Percentiles rank a stretch among this genome's conserved stretches.
Evolutionary conservation across 805 yeast genomes (phyloP).

Genomic region (Naumovozyma castellii): DNA sequence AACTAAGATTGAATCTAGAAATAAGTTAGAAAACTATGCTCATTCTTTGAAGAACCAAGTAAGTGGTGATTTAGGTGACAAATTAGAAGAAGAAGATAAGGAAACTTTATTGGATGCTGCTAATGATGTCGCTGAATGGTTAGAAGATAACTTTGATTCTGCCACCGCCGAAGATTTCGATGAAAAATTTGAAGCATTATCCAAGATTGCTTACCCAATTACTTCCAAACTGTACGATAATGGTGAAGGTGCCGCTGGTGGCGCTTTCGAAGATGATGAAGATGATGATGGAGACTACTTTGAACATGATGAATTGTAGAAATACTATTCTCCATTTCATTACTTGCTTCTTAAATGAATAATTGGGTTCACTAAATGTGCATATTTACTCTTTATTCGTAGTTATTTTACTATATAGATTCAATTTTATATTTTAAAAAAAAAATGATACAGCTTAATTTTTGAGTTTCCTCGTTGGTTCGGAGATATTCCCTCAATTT

Average conservation of each 20-base stretch:
- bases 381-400: background rate
- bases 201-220: conserved; percentile 81
- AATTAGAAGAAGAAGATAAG: conserved; percentile 83
- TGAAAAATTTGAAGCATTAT: conserved; percentile 78
- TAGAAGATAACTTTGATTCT: conserved; percentile 76
- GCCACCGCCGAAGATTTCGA: conserved; percentile 90
- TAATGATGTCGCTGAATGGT: conserved; percentile 77
- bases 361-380: background rate
- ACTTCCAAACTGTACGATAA: conserved; percentile 75
- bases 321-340: background rate
- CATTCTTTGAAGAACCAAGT: conserved; percentile 70
- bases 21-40: conserved; percentile 80
- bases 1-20: conserved; percentile 80
- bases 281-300: conserved; percentile 50
- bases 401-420: no score
- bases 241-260: conserved; percentile 40
- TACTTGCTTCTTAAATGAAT: background rate
- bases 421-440: no score
- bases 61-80: conserved; percentile 54
- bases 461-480: no score
- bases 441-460: no score
- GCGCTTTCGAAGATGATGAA: conserved; percentile 35
- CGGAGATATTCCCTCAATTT: no score
- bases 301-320: conserved; percentile 61
- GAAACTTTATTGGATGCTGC: conserved; percentile 81